Percentiles rank a stretch among this genome's conserved stretches.
phyloP scores from a whole-genome alignment of 176 grass and related monocot species.

The Avena eriantha region DNA sequence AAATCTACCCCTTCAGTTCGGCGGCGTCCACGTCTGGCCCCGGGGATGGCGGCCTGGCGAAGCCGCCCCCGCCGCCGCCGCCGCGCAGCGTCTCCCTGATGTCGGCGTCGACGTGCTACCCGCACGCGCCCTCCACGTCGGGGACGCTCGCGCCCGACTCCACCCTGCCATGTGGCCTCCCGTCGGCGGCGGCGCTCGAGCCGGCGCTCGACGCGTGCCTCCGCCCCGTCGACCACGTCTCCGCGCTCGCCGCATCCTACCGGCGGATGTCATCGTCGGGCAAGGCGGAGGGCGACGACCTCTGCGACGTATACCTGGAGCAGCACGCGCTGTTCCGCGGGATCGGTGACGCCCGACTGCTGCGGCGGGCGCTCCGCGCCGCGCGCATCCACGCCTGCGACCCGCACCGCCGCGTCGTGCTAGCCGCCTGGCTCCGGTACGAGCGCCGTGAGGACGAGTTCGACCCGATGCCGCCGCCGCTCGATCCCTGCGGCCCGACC shows the following conservation, averaged over 20 bases:
- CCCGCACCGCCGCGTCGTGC: slow-evolving; percentile 80
- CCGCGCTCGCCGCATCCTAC: slow-evolving; percentile 63
- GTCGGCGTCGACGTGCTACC: slow-evolving; percentile 58
- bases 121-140: slow-evolving; percentile 55
- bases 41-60: slow-evolving; percentile 15
- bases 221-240: slow-evolving; percentile 76
- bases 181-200: slow-evolving; percentile 62
- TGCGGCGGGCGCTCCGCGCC: slow-evolving; percentile 68
- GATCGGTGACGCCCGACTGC: slow-evolving; percentile 64
- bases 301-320: slow-evolving; percentile 90
- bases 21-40: slow-evolving; percentile 52
- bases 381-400: slow-evolving; percentile 76
- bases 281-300: slow-evolving; percentile 18
- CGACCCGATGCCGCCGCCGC: slow-evolving; percentile 55
- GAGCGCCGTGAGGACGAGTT: slow-evolving; percentile 92
- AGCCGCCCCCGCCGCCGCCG: slow-evolving; percentile 45
- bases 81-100: slow-evolving; percentile 59
- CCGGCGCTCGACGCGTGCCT: slow-evolving; percentile 73
- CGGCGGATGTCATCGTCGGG: slow-evolving; percentile 52
- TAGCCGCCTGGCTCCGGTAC: slow-evolving; percentile 88
- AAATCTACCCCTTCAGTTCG: slow-evolving; percentile 65
- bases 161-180: slow-evolving; percentile 82
- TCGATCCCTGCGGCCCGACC: slow-evolving; percentile 63
- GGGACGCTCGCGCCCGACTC: slow-evolving; percentile 51
- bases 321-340: slow-evolving; percentile 77